phyloP scores from a whole-genome alignment of 2,329 filamentous ascomycete species.

The Scedosporium apiospermum region DNA sequence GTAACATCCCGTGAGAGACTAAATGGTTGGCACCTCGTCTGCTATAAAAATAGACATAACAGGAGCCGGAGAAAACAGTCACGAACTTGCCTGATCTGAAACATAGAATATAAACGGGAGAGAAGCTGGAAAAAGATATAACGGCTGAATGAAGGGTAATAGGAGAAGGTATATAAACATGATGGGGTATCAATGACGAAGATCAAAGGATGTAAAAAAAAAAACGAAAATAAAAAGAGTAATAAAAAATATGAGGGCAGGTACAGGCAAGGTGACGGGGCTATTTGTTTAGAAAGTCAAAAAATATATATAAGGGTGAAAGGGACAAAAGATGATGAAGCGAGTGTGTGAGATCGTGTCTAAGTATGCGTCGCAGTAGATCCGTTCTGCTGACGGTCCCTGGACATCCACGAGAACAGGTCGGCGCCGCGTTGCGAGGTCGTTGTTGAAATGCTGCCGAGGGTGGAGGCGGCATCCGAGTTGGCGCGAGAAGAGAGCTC shows the following conservation, averaged over 20 bases:
- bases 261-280: too few relatives aligned
- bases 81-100: neutral
- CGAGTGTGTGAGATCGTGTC: neutral
- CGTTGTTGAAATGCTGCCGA: slow-evolving; percentile 17
- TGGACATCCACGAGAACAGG: slow-evolving; percentile 42
- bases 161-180: neutral
- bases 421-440: slow-evolving; percentile 22
- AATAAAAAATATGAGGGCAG: too few relatives aligned
- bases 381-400: slow-evolving; percentile 26
- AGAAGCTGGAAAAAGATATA: neutral
- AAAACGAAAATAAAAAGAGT: slow-evolving; percentile 10
- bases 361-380: neutral
- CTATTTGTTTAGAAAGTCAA: too few relatives aligned
- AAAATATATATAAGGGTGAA: too few relatives aligned
- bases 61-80: neutral
- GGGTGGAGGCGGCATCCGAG: neutral
- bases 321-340: slow-evolving; percentile 6
- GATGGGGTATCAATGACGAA: neutral
- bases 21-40: neutral
- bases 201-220: neutral
- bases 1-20: neutral
- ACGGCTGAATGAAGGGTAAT: neutral
- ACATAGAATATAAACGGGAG: neutral
- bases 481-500: slow-evolving; percentile 25
- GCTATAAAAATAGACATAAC: neutral